phyloP scores from a whole-genome alignment of 371 early-diverging fungal species.

The Rhizopus microsporus region DNA sequence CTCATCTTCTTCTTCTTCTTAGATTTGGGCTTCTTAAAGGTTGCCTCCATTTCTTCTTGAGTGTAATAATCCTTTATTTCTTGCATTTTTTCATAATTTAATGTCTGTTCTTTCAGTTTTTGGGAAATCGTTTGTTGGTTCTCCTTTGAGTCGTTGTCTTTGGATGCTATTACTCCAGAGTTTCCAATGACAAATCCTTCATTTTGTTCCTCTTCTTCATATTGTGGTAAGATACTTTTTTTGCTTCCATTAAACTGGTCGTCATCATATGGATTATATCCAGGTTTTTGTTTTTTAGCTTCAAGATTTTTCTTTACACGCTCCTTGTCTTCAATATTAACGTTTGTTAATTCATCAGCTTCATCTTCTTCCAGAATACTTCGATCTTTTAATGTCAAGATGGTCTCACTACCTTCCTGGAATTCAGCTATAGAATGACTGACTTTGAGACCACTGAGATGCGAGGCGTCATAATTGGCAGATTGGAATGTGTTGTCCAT shows the following conservation, averaged over 20 bases:
- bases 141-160: constrained; percentile 19
- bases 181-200: constrained; percentile 53
- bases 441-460: constrained; percentile 78
- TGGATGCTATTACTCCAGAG: constrained; percentile 16
- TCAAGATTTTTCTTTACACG: constrained; percentile 70
- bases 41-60: constrained; percentile 75
- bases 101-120: constrained; percentile 60
- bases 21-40: constrained; percentile 80
- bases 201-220: constrained; percentile 74
- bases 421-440: constrained; percentile 77
- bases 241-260: constrained; percentile 69
- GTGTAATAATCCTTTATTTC: constrained; percentile 83
- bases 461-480: constrained; percentile 42
- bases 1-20: constrained; percentile 59
- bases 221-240: constrained; percentile 74
- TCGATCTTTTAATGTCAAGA: constrained; percentile 87
- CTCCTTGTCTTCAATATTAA: constrained; percentile 72
- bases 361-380: constrained; percentile 71
- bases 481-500: constrained; percentile 40
- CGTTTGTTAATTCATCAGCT: constrained; percentile 74
- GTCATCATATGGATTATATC: constrained; percentile 81
- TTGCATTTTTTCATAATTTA: constrained; percentile 65
- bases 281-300: constrained; percentile 73
- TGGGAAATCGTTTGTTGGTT: constrained; percentile 54
- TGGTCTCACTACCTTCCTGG: constrained; percentile 72